These are phyloP conservation scores for Trichomonas tenax DNA, from an alignment of 208 protist species.

Conservation along the genomic window DNA sequence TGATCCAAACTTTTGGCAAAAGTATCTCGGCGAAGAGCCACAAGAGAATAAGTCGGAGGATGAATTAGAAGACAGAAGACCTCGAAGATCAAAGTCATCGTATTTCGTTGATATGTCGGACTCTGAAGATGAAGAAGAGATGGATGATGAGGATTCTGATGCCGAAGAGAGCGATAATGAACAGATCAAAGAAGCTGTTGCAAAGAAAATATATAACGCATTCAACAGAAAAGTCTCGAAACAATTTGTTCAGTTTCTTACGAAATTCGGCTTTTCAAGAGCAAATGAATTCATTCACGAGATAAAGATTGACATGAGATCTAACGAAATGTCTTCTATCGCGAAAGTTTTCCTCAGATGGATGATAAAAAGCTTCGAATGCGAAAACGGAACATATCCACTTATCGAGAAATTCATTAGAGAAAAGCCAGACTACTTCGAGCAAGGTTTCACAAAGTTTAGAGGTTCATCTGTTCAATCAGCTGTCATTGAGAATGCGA, in stretches of 20 bases:
- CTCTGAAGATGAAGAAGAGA: neutral
- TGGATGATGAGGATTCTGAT: neutral
- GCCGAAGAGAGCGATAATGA: neutral
- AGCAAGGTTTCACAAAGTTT: neutral
- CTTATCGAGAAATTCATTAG: neutral
- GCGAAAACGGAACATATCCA: neutral
- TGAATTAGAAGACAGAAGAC: neutral
- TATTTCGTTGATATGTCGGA: neutral
- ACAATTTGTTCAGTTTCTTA: neutral
- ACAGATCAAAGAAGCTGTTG: neutral
- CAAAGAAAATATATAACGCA: neutral
- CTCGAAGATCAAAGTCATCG: neutral
- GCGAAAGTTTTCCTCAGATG: neutral
- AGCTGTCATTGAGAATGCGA: neutral
- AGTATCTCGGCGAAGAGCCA: neutral
- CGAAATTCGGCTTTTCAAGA: neutral
- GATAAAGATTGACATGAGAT: neutral
- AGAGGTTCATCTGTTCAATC: neutral
- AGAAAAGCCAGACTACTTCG: neutral
- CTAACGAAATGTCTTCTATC: neutral
- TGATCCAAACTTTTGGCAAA: neutral
- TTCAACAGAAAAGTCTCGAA: neutral
- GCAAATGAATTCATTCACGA: neutral
- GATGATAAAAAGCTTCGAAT: neutral
- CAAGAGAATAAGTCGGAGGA: neutral